These are phyloP conservation scores for Helianthus tuberosus DNA, from an alignment of 129 eudicot species.

Conservation along the genomic window DNA sequence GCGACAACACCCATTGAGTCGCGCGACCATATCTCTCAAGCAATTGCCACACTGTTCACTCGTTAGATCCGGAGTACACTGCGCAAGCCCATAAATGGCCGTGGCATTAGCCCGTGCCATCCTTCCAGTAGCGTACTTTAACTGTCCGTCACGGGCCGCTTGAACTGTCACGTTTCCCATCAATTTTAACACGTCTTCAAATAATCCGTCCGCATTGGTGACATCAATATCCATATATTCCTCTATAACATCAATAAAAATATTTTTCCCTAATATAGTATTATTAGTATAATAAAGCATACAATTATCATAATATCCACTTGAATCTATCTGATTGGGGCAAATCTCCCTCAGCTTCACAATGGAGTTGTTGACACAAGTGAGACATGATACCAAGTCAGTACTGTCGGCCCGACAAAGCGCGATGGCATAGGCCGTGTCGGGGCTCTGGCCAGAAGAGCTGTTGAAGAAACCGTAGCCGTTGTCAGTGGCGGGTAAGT, in stretches of 20 bases:
- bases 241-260: neutral
- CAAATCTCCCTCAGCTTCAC: neutral
- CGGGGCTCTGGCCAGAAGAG: slow-evolving; percentile 17
- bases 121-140: neutral
- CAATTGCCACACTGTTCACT: neutral
- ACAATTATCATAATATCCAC: neutral
- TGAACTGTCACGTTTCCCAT: neutral
- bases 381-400: slow-evolving; percentile 19
- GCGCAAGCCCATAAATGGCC: neutral
- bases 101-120: neutral
- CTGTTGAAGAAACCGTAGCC: slow-evolving; percentile 18
- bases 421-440: slow-evolving; percentile 32
- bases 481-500: slow-evolving; percentile 12
- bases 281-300: neutral
- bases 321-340: neutral
- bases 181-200: neutral
- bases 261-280: neutral
- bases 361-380: slow-evolving; percentile 19
- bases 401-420: slow-evolving; percentile 45
- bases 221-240: neutral
- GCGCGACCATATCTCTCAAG: neutral
- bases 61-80: slow-evolving; percentile 10
- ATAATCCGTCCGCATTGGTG: neutral
- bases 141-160: neutral
- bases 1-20: neutral